Conservation (phyloP, 495 filamentous ascomycete genomes). For the Sabuloglossum arenarium region DNA sequence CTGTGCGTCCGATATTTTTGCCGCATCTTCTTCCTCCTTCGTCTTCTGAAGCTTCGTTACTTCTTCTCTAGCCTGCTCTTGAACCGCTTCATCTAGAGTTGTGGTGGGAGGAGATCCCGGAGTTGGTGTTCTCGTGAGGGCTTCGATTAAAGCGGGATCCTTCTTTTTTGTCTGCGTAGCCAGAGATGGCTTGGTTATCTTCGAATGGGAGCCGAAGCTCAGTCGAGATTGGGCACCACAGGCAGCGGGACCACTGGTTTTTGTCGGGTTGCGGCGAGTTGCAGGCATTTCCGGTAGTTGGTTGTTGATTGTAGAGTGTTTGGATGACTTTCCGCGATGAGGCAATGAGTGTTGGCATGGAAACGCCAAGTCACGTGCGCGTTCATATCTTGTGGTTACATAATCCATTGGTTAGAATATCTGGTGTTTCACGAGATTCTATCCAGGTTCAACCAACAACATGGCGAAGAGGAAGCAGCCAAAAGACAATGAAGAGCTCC, state of each 20-base stretch:
- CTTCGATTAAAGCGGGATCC: constrained; percentile 24
- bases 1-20: constrained; percentile 36
- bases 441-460: not conserved
- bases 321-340: not conserved
- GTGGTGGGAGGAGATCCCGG: constrained; percentile 18
- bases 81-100: constrained; percentile 27
- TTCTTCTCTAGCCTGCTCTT: constrained; percentile 21
- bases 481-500: constrained; percentile 24
- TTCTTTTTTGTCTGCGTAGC: constrained; percentile 20
- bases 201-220: constrained; percentile 45
- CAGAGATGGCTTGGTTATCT: constrained; percentile 49
- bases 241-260: not conserved
- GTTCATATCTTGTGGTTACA: no score
- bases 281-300: not conserved
- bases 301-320: not conserved
- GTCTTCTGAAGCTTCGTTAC: constrained; percentile 21
- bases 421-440: not conserved
- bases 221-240: constrained; percentile 41
- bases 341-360: not conserved
- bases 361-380: constrained; percentile 1
- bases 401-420: not conserved
- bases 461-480: constrained; percentile 32
- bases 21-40: constrained; percentile 32
- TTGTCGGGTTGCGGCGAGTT: constrained; percentile 3
- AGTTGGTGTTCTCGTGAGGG: constrained; percentile 21